Base-by-base conservation (phyloP, 768 basidiomycete species). In the Tricholoma hemisulphureum region DNA sequence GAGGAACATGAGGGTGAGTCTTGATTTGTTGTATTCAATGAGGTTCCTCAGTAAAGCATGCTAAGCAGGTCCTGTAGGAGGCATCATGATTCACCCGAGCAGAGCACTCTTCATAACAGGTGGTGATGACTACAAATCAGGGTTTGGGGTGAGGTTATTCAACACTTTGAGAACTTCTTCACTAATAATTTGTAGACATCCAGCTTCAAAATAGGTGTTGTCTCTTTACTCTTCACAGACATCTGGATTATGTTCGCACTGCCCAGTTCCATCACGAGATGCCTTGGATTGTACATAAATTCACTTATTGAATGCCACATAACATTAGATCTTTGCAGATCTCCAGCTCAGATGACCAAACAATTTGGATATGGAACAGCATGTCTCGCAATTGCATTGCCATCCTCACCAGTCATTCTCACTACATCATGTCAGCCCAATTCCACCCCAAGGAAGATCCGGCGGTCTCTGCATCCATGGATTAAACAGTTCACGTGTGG, bases 121-220 rank as follows among this genome's bases (percentile, higher is more conserved):
- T 64, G 97, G 96, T 57, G 97, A 99, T 73, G 97, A 99, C 79
- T 99, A 98, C 80, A 98, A 97, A 94, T 98, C 80, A 97, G 94
- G 80, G 94, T 98, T 68, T 98, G 95, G 95, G 95, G 92, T 94
- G 61, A 72, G 92, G 79, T 23, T 18, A 53, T 59, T 58, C 58
- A 60, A 58, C 57, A 39, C 53, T 28, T 32, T 56, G 37, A 61
- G 16, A 29, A 45, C 57, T 28, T 55, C 55, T 55, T 60, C 48
- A 67, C 57, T 75, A 74, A 59, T 74, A 60, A 13, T 46, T 52
- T 57, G 20, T n/a, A 93, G 91, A 93, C 74, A 86, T 93, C 43
- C 85, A 88, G 60, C 91, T 93, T 31, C 92, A 95, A 74, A 89
- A 86, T 66, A 81, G 93, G 65, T 86, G 91, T 35, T 96, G 93